Conservation (phyloP, 208 protist species). For the Phytomonas sp. region DNA sequence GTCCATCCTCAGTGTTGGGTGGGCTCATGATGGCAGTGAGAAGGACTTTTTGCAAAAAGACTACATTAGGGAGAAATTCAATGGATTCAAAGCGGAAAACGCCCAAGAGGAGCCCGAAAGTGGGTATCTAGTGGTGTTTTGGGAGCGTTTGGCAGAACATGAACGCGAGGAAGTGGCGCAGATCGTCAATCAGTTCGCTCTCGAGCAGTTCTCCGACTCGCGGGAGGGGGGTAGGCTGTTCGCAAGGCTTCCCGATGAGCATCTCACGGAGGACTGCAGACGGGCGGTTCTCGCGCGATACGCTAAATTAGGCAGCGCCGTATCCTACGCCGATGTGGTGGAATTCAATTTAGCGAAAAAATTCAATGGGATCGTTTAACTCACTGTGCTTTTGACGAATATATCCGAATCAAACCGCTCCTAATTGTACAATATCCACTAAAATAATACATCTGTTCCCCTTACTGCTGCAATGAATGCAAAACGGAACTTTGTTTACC, state of each 20-base stretch:
- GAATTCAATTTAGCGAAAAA: constrained; percentile 37
- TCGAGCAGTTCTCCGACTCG: constrained; percentile 41
- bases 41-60: constrained; percentile 25
- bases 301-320: constrained; percentile 20
- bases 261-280: constrained; percentile 33
- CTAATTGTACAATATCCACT: neutral
- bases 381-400: neutral
- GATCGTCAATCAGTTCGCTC: constrained; percentile 13
- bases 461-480: neutral
- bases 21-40: constrained; percentile 41
- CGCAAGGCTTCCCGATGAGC: constrained; percentile 31
- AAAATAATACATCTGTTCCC: neutral
- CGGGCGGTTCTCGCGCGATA: constrained; percentile 18
- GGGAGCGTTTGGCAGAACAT: constrained; percentile 16
- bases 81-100: neutral
- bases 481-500: neutral
- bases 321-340: constrained; percentile 40
- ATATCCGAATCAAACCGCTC: neutral
- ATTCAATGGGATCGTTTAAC: constrained; percentile 4
- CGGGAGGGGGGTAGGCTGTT: constrained; percentile 66
- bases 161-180: constrained; percentile 11
- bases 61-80: constrained; percentile 28
- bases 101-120: neutral
- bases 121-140: constrained; percentile 40
- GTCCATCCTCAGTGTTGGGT: constrained; percentile 36